These are phyloP conservation scores for Penicillium sp. DNA, from an alignment of 2,329 filamentous ascomycete genomes.

Conservation along the genomic window DNA sequence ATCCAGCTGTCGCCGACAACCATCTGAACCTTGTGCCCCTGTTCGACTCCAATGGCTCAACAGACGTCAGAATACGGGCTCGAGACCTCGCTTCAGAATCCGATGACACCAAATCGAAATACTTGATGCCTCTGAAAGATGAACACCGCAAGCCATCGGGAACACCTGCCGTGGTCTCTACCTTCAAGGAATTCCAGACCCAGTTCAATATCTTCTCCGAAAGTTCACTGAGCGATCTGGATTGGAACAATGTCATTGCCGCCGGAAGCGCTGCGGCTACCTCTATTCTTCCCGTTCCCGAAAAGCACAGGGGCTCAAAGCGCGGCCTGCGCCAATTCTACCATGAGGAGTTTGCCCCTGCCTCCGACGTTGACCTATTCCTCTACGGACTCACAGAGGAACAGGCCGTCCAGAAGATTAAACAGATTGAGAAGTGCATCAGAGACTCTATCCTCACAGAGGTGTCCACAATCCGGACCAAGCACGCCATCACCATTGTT, in stretches of 20 bases:
- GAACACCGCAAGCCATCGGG: conserved; percentile 66
- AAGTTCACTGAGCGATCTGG: conserved; percentile 72
- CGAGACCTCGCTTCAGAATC: conserved; percentile 38
- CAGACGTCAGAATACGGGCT: conserved; percentile 36
- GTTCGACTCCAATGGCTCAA: conserved; percentile 31
- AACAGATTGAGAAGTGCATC: conserved; percentile 76
- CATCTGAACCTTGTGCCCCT: conserved; percentile 43
- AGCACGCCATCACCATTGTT: conserved; percentile 84
- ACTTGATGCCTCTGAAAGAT: conserved; percentile 38
- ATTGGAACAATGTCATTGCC: conserved; percentile 82
- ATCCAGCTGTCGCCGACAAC: conserved; percentile 35
- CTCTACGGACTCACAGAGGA: conserved; percentile 79
- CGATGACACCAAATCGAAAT: conserved; percentile 36
- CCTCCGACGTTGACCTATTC: conserved; percentile 87
- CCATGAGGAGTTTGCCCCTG: conserved; percentile 78
- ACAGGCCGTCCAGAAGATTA: conserved; percentile 81
- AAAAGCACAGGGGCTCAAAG: conserved; percentile 66
- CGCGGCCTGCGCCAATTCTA: conserved; percentile 71
- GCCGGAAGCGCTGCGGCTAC: conserved; percentile 83
- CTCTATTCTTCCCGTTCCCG: conserved; percentile 72
- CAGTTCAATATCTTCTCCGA: conserved; percentile 87
- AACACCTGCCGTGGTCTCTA: conserved; percentile 69
- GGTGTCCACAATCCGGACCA: conserved; percentile 81
- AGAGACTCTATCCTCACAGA: conserved; percentile 80
- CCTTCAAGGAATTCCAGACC: conserved; percentile 72